Percentiles rank a stretch among this genome's conserved stretches.
Conservation (phyloP, 2,329 filamentous ascomycete genomes). For the Phaeosphaeria sp. region DNA sequence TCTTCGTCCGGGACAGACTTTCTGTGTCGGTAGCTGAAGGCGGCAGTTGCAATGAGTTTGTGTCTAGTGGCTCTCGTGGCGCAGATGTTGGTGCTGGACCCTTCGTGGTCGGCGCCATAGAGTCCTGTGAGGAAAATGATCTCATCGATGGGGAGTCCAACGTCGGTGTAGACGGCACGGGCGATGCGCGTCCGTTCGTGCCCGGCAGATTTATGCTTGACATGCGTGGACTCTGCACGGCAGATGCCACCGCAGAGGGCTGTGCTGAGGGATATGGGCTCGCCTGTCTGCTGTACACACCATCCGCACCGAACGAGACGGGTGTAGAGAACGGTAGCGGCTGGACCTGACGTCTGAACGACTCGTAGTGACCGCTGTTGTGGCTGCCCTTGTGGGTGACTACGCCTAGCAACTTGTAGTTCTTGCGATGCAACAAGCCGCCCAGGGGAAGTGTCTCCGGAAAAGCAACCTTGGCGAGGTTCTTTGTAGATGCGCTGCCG, state of each 20-base stretch:
- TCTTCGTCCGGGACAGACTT: constrained; percentile 32
- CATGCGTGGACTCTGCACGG: constrained; percentile 56
- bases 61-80: constrained; percentile 32
- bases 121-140: constrained; percentile 46
- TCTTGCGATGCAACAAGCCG: constrained; percentile 75
- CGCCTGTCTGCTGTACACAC: constrained; percentile 70
- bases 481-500: constrained; percentile 81
- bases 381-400: constrained; percentile 96
- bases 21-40: constrained; percentile 23
- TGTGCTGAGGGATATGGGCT: constrained; percentile 56
- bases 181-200: constrained; percentile 33
- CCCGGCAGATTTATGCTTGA: constrained; percentile 40
- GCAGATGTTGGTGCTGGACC: constrained; percentile 40
- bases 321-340: constrained; percentile 83
- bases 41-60: constrained; percentile 25
- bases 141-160: constrained; percentile 39
- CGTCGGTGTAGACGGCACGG: constrained; percentile 27
- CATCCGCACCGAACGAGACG: constrained; percentile 77
- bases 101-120: constrained; percentile 25
- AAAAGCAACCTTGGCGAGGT: constrained; percentile 91
- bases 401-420: constrained; percentile 83
- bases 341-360: constrained; percentile 85
- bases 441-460: constrained; percentile 86
- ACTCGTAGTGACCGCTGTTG: constrained; percentile 96
- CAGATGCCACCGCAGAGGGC: constrained; percentile 45